Evolutionary conservation across 2,329 filamentous ascomycete species (phyloP).

Genomic region (Alternaria postmessia): DNA sequence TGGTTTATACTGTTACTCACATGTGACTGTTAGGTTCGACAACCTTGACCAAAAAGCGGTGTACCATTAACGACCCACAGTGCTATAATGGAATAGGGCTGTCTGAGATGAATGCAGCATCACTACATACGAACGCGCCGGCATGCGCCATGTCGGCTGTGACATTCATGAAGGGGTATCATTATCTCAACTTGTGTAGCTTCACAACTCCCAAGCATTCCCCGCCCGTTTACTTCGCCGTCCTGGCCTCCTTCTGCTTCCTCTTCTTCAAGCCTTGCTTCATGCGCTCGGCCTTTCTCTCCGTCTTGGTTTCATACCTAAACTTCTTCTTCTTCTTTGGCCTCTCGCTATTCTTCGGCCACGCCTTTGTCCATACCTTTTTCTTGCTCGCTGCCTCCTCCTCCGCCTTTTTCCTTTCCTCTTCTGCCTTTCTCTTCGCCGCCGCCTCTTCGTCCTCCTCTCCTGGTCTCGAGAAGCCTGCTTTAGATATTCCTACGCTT

Average conservation of each 20-base stretch:
- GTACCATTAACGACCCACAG: neutral
- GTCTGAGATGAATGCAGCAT: neutral
- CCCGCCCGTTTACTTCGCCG: slow-evolving; percentile 21
- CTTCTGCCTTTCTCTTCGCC: slow-evolving; percentile 33
- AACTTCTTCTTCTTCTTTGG: slow-evolving; percentile 88
- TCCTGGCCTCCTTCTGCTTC: slow-evolving; percentile 69
- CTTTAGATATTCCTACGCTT: slow-evolving; percentile 79
- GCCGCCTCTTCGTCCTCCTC: slow-evolving; percentile 31
- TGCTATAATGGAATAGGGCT: neutral
- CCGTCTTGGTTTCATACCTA: slow-evolving; percentile 87
- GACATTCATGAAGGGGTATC: slow-evolving; percentile 11
- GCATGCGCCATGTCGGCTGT: neutral
- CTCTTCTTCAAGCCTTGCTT: slow-evolving; percentile 75
- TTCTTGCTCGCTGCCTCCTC: slow-evolving; percentile 62
- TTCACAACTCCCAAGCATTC: neutral
- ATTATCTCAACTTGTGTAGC: slow-evolving; percentile 1
- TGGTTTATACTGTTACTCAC: slow-evolving; percentile 4
- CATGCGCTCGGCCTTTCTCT: slow-evolving; percentile 69
- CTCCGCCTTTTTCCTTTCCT: slow-evolving; percentile 28
- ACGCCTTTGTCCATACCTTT: slow-evolving; percentile 61
- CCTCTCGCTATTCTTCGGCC: slow-evolving; percentile 52
- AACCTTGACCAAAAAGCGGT: neutral
- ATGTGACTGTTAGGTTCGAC: neutral
- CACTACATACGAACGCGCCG: neutral
- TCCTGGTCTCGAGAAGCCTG: slow-evolving; percentile 70